Evolutionary conservation across 495 filamentous ascomycete species (phyloP), one percentile per base, ranked within the genome.

Genomic region (Letharia columbiana): DNA sequence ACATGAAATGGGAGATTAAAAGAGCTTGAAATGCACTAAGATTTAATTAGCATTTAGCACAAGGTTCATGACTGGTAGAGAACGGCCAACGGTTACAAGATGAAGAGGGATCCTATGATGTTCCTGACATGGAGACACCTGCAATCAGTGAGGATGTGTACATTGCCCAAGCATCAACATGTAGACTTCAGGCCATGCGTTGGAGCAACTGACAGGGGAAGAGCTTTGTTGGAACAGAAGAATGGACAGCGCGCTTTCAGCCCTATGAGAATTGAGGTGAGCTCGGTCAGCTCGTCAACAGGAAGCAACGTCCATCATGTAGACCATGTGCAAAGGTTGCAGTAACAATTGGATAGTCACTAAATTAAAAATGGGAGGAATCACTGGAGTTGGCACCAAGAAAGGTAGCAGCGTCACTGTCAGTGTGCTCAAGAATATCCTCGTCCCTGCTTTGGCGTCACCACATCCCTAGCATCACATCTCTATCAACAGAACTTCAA

Each of bases 1-100:
- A 96, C 54, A 67, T 96, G 60, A 91, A 84, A 70, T 99, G 91
- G 91, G 86, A 89, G 68, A 87, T 99, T 68, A 84, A 84, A 68
- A 80, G 89, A 65, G 83, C 83, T 13, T 90, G 72, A 49, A 13
- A 31, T 45, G 28, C 15, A 49, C 37, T 8, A 3, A 6, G 5
- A 66, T 23, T 33, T 9, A 3, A 18, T 7, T 65, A 44, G 42
- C n/a, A 23, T 59, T 18, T 33, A 65, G 37, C 20, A 45, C 40
- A 45, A 11, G 23, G 5, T 3, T 47, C 3, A 12, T 35, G 31
- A 3, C 4, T 35, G 4, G 52, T 15, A 35, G 12, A 4, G 13
- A 17, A 56, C 31, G 31, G 50, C 50, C 50, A 54, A 28, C 28
- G 1, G 28, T 13, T 28, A 52, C 49, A 28, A 7, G 31, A 35